A percentile compares a stretch with the other conserved stretches of the same genome.
Conservation (phyloP, 176 grass and related monocot genomes). For the Dactylis glomerata region DNA sequence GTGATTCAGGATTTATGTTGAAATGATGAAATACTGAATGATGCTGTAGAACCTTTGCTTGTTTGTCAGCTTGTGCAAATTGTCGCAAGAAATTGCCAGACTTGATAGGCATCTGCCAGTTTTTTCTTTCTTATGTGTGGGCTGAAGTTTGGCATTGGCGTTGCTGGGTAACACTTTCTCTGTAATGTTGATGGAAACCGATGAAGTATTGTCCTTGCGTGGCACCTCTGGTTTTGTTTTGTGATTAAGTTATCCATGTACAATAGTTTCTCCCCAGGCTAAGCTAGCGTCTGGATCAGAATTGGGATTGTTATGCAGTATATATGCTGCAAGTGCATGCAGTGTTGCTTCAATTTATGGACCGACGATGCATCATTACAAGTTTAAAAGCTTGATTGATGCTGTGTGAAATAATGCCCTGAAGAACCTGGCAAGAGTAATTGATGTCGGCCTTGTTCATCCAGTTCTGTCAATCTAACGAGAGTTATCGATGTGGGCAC, state of each 20-base stretch:
- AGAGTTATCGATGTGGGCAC: too few relatives aligned
- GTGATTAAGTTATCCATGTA: not conserved
- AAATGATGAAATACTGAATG: conserved; percentile 11
- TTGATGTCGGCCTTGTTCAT: too few relatives aligned
- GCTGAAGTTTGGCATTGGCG: not conserved
- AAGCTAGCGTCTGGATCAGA: not conserved
- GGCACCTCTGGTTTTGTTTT: not conserved
- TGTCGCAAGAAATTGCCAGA: conserved; percentile 35
- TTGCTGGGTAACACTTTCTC: not conserved
- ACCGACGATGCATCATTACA: too few relatives aligned
- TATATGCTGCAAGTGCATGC: too few relatives aligned
- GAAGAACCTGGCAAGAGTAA: too few relatives aligned
- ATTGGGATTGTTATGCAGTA: not conserved
- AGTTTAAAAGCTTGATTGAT: too few relatives aligned
- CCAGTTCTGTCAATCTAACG: too few relatives aligned
- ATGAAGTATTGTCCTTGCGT: not conserved
- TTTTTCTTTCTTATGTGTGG: conserved; percentile 11
- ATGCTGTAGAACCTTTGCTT: conserved; percentile 11
- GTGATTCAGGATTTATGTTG: conserved; percentile 12
- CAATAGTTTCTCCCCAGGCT: not conserved
- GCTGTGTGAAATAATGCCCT: too few relatives aligned
- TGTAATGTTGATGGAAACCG: conserved; percentile 29
- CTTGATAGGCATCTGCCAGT: conserved; percentile 25
- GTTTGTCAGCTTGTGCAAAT: not conserved
- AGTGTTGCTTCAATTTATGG: too few relatives aligned